Base-by-base conservation (phyloP, 257 asterid genomes). In the Scutellaria galericulata region DNA sequence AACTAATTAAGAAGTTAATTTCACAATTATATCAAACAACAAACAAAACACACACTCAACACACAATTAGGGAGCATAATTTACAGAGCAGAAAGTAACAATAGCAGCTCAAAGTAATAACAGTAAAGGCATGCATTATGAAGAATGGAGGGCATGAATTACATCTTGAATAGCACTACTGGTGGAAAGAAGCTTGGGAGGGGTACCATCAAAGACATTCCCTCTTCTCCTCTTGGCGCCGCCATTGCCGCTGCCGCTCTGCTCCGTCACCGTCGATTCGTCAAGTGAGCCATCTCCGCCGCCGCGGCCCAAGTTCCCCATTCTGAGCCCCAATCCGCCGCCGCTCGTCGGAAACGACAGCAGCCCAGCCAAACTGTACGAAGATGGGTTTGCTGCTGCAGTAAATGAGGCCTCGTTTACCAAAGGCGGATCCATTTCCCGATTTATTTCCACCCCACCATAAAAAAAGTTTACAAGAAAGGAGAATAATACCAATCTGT, bases 401-500 rank as follows among this genome's bases (percentile, higher is more conserved):
- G 93, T 86, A 66, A 89, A 90, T 55, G 96, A 87, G 0, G 83
- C 83, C 78, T 87, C 96, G 62, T 87, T 90, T 4, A 91, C 78
- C 74, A 93, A 75, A 18, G 93, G 89, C 62, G 95, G 97, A 85
- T 93, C 98, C 98, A 93, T 93, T 79, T 22, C 48, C 62, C 18
- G 64, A 66, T 54, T 46, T 66, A 57, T 35, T 14, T 22, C 51
- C 46, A 15, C 64, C 8, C 47, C 78, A 57, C 73, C 68, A 53
- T 41, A 41, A 54, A 4, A 31, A 35, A 40, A 1, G 71, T 9
- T 7, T 15, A 5, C 18, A 11, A 71, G 5, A 45, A 63, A 24
- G 46, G 9, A n/a, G 18, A 5, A 35, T 2, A 57, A 55, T 24
- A 51, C 52, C 64, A 73, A 73, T 44, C 11, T 40, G 56, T 24